Percentiles rank a stretch among this genome's conserved stretches.
Conservation (phyloP, 2,329 filamentous ascomycete genomes). For the Epichloe baconii region DNA sequence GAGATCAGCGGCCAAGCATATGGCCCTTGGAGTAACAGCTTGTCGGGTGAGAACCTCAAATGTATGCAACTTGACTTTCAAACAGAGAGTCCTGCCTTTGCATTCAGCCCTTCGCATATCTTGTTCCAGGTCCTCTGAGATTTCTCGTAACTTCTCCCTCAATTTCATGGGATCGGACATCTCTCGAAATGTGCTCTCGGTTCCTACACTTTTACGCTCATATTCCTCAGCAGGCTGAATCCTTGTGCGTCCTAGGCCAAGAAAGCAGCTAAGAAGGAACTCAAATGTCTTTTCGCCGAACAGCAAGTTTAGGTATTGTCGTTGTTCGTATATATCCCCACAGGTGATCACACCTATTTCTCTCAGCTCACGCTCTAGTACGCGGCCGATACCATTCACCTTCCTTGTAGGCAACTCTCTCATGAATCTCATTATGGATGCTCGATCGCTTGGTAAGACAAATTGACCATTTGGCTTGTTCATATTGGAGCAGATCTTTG, state of each 20-base stretch:
- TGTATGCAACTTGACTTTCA: constrained; percentile 90
- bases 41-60: constrained; percentile 88
- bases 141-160: constrained; percentile 64
- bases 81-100: constrained; percentile 78
- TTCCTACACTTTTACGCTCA: constrained; percentile 86
- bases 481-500: constrained; percentile 89
- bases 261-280: constrained; percentile 71
- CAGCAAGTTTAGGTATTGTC: constrained; percentile 59
- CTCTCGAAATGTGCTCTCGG: constrained; percentile 82
- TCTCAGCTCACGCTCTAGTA: constrained; percentile 80
- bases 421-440: constrained; percentile 77
- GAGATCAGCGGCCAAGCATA: constrained; percentile 65
- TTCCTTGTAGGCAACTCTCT: constrained; percentile 70
- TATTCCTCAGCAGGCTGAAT: constrained; percentile 81
- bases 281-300: constrained; percentile 88
- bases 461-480: constrained; percentile 97
- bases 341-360: constrained; percentile 81
- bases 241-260: constrained; percentile 75
- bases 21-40: constrained; percentile 56
- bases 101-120: constrained; percentile 69
- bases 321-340: constrained; percentile 69
- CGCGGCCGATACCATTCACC: constrained; percentile 88
- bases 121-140: constrained; percentile 74
- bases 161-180: constrained; percentile 56
- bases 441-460: constrained; percentile 55